Base-by-base conservation (phyloP, 768 basidiomycete species). In the Termitomyces sp. region DNA sequence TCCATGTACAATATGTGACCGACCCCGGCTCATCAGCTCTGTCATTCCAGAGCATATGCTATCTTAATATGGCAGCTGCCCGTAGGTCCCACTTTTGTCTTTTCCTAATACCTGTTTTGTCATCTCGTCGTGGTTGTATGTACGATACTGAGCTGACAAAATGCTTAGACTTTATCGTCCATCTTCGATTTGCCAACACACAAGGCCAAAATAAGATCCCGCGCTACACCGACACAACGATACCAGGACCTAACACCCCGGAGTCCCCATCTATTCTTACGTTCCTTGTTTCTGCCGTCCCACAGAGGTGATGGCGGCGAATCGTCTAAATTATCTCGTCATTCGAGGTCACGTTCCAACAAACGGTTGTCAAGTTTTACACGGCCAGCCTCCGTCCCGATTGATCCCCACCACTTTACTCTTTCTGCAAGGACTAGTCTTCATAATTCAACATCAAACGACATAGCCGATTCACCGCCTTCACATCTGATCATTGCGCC, bases 161-260 rank as follows among this genome's bases (percentile, higher is more conserved):
- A 54, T 65, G 45, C 65, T 47, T 66, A 90, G 88, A 82, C 80
- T 15, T 70, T 90, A 29, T 75, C 79, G 37, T 75, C 77, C 22
- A 67, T 89, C 15, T 87, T 90, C 66, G 83, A 85, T 26, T 71
- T 82, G 54, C 66, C 77, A 22, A 78, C 83, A 0, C 84, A 86
- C 59, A 84, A 78, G 66, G 65, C 84, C 57, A 86, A 79, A 68
- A 73, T 84, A 57, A 71, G 74, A 46, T 64, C 70, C 2, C 65
- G 68, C 6, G 55, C 64, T 48, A 37, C 50, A 39, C 29, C 51
- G 44, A 50, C 61, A 31, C 20, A 16, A 1, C 42, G 57, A 9
- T 55, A 39, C 37, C 42, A 39, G 16, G 52, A 56, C 15, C 7
- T 47, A 18, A 42, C 41, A 20, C 50, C 46, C 15, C 33, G 37